These are phyloP conservation scores for Didymella exigua DNA, from an alignment of 2,329 filamentous ascomycete genomes.

Conservation along the genomic window DNA sequence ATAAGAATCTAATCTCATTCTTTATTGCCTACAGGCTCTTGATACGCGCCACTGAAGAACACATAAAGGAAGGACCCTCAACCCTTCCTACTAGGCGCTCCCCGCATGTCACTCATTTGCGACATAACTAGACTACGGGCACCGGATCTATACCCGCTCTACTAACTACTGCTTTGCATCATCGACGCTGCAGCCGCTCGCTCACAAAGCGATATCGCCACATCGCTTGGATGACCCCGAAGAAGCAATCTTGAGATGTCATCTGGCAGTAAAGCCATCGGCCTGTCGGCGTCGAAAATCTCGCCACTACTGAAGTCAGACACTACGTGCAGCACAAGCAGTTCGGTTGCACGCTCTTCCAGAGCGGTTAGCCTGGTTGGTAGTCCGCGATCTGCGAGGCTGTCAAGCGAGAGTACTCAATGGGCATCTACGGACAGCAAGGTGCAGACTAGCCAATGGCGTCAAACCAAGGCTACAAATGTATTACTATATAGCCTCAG, in stretches of 20 bases:
- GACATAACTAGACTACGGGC: too few relatives aligned
- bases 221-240: neutral
- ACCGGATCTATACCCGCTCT: too few relatives aligned
- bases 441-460: slow-evolving; percentile 9
- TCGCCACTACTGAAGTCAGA: slow-evolving; percentile 4
- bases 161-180: neutral
- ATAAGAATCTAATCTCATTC: too few relatives aligned
- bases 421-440: slow-evolving; percentile 15
- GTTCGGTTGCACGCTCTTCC: slow-evolving; percentile 24
- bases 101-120: too few relatives aligned
- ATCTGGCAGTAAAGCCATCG: neutral
- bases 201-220: neutral
- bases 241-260: slow-evolving; percentile 3
- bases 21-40: too few relatives aligned
- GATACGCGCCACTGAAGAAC: too few relatives aligned
- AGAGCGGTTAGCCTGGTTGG: slow-evolving; percentile 22
- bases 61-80: too few relatives aligned
- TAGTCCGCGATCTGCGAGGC: slow-evolving; percentile 20
- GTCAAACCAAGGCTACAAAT: neutral
- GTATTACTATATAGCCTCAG: slow-evolving; percentile 6
- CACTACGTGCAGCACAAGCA: slow-evolving; percentile 20
- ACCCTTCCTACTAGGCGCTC: too few relatives aligned
- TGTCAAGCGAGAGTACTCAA: slow-evolving; percentile 22
- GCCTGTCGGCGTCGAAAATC: slow-evolving; percentile 4
- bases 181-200: too few relatives aligned